Evolutionary conservation across 78 protist genomes (phyloP), one percentile per base, ranked within the genome.

Genomic region (Andalucia godoyi): DNA sequence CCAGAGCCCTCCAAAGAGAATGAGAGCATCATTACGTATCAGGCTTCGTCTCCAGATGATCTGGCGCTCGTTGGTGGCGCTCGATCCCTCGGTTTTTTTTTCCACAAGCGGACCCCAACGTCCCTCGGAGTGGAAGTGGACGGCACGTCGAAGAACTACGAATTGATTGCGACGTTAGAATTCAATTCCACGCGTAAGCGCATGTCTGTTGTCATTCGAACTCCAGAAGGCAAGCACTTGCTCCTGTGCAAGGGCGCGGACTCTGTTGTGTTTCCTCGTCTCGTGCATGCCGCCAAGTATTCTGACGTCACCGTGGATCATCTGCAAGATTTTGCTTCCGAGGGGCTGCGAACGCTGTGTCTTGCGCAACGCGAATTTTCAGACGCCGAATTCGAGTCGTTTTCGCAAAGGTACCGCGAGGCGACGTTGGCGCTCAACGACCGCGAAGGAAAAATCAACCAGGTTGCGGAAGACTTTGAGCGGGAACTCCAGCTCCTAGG

Each of bases 11-110:
- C n/a, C n/a, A n/a, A n/a, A n/a, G 10, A 13, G 59, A 62, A 2
- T 18, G n/a, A 3, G 13, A 51, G 29, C 36, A 29, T 36, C 23
- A 49, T 68, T 15, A 25, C 17, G 18, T 86, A 78, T 73, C 80
- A 81, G 61, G 88, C 91, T 3, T 58, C 81, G 29, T 85, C 92
- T 5, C 96, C 96, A 4, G 96, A 91, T 57, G 96, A 91, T 60
- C 85, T 57, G 21, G 92, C 91, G 30, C 83, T 90, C 30, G 92
- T 90, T 15, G 34, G 2, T 6, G 90, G 86, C 0, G 83, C 84
- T 15, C 41, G 62, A 23, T 45, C 29, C 25, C 66, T 90, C 4
- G 90, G 88, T 15, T 50, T 81, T 5, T 66, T 52, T 27, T 81
- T 86, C 65, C 63, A 46, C 46, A 47, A 7, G 39, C 74, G 74